Evolutionary conservation across 257 asterid species (phyloP).

Genomic region (Ligustrum vulgare): DNA sequence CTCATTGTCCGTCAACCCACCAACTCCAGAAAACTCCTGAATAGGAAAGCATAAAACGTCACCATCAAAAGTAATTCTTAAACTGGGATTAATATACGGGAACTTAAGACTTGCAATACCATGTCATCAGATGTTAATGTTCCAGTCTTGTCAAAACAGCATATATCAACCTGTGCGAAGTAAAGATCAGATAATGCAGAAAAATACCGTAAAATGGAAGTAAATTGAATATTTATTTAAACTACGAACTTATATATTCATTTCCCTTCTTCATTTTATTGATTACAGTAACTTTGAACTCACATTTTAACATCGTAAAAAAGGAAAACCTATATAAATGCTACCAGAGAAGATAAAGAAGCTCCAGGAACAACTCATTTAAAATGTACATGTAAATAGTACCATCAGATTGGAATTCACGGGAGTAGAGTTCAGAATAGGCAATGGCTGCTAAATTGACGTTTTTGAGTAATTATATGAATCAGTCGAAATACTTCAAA

Average conservation of each 20-base stretch:
- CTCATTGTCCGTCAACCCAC: conserved; percentile 81
- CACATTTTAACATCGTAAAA: neutral
- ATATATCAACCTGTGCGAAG: conserved; percentile 82
- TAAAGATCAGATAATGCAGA: conserved; percentile 24
- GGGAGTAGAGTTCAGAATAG: neutral
- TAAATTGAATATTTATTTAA: conserved; percentile 20
- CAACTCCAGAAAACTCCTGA: conserved; percentile 97
- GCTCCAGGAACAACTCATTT: neutral
- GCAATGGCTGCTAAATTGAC: neutral
- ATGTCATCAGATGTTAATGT: conserved; percentile 98
- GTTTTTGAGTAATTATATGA: neutral
- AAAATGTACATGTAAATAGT: neutral
- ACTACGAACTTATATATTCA: neutral
- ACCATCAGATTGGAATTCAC: neutral
- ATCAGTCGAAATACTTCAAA: neutral
- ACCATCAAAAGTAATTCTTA: conserved; percentile 15
- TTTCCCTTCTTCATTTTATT: neutral
- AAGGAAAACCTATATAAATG: neutral
- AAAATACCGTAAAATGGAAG: neutral
- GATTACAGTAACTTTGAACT: neutral
- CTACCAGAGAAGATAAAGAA: neutral
- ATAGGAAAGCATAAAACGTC: conserved; percentile 20
- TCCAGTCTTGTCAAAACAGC: conserved; percentile 99
- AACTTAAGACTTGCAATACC: conserved; percentile 48
- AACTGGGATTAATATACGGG: conserved; percentile 21